phyloP scores from a whole-genome alignment of 2,329 filamentous ascomycete genomes.

The Colletotrichum shisoi region DNA sequence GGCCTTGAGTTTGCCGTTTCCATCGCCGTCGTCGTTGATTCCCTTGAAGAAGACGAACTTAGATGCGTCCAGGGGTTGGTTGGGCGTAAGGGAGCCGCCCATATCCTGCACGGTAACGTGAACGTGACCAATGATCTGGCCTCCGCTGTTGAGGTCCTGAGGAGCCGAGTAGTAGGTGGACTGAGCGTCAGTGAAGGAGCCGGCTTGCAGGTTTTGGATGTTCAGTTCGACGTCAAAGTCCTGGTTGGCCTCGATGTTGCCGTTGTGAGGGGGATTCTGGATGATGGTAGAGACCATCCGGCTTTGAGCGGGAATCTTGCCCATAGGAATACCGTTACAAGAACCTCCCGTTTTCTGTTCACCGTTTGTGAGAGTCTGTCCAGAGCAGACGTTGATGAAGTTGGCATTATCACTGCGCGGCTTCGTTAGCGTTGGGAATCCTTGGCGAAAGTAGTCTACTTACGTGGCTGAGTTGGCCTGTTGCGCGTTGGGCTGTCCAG shows the following conservation, averaged over 20 bases:
- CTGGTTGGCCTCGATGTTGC: conserved; percentile 56
- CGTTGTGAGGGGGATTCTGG: conserved; percentile 60
- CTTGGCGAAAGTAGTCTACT: conserved; percentile 42
- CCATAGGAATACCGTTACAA: conserved; percentile 71
- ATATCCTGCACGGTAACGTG: conserved; percentile 67
- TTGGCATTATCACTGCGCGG: conserved; percentile 62
- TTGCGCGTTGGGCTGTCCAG: conserved; percentile 57
- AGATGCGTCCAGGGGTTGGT: conserved; percentile 59
- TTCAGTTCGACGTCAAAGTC: conserved; percentile 64
- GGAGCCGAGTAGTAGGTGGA: conserved; percentile 69
- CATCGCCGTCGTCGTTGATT: conserved; percentile 68
- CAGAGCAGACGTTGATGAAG: conserved; percentile 70
- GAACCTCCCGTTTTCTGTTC: conserved; percentile 65
- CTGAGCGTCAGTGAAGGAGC: conserved; percentile 68
- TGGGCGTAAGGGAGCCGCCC: conserved; percentile 60
- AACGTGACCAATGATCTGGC: conserved; percentile 65
- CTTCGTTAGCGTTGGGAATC: not conserved
- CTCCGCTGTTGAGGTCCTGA: conserved; percentile 58
- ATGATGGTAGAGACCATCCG: conserved; percentile 68
- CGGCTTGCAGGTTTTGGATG: conserved; percentile 61
- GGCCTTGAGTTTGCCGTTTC: conserved; percentile 61
- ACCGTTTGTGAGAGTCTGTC: conserved; percentile 66
- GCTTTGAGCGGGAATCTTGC: conserved; percentile 62
- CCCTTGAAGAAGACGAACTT: conserved; percentile 72
- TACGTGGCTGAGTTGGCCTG: conserved; percentile 63